Conservation (phyloP, 768 basidiomycete genomes). For the Peribolospora baueri region DNA sequence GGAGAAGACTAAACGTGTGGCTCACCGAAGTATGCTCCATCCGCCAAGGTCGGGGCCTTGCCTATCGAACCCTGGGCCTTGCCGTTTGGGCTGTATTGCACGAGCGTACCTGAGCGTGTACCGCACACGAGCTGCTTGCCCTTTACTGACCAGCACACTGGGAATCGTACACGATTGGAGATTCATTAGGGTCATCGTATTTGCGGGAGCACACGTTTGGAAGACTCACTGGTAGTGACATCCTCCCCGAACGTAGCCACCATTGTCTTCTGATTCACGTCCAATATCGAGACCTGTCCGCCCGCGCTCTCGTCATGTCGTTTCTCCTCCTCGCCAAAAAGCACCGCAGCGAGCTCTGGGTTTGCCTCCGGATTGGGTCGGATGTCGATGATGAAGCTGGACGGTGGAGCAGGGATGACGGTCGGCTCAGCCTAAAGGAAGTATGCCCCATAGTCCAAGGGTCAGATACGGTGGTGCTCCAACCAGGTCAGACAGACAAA, state of each 20-base stretch:
- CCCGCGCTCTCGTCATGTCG: too few species aligned
- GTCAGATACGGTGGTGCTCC: not conserved
- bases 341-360: conserved; percentile 3
- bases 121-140: conserved; percentile 24
- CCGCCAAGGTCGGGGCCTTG: conserved; percentile 11
- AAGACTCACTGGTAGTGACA: conserved; percentile 1
- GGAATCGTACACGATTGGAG: not conserved
- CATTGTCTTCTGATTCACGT: conserved; percentile 1
- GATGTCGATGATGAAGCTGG: conserved; percentile 9
- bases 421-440: conserved; percentile 3
- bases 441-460: not conserved
- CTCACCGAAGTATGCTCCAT: not conserved
- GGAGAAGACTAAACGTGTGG: not conserved
- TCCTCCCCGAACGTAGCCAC: not conserved
- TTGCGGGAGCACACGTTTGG: not conserved
- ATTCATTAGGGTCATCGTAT: not conserved
- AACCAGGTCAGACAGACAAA: not conserved
- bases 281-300: conserved; percentile 4
- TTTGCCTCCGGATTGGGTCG: conserved; percentile 5
- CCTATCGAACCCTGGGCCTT: conserved; percentile 17
- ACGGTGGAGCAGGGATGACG: conserved; percentile 2
- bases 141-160: conserved; percentile 23
- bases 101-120: conserved; percentile 14
- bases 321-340: not conserved
- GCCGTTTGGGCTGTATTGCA: conserved; percentile 22